Base-by-base conservation (phyloP, 2,329 filamentous ascomycete genomes). In the Xylaria sp. region DNA sequence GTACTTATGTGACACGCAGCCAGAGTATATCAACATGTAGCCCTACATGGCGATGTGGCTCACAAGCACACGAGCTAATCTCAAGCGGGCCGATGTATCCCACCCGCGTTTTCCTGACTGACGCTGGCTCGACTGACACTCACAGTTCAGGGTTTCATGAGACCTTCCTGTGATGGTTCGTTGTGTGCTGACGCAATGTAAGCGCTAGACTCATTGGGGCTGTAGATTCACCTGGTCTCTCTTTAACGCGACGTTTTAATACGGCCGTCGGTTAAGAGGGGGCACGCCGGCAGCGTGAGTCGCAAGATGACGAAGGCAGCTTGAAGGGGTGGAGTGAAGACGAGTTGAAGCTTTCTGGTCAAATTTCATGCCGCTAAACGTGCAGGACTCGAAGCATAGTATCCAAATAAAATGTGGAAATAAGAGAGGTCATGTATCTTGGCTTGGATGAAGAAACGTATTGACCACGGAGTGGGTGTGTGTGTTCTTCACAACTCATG, bases 201-300 rank as follows among this genome's bases (percentile, higher is more conserved):
- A 73, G 72, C 72, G 51, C 72, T 73, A 73, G 61, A 62, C 67
- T 70, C 51, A 52, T 66, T 70, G 65, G 50, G 58, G 60, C 10
- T 54, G 60, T 60, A 67, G 60, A 66, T 70, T 70, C 65, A 63
- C 61, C 66, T 52, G 46, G 50, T 54, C 61, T 62, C 32, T 34
- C 41, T 18, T 57, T 58, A 62, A 73, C 63, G 61, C 63, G 63
- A 63, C 67, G 58, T 66, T 70, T 41, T 13, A 60, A 58, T 70
- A 64, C 68, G 46, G 44, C 23, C 41, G 37, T 54, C 41, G 56
- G 37, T 51, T 62, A 46, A 44, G 50, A 55, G 37, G 64, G 65
- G 55, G 61, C 64, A 54, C 28, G 55, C 50, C 32, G 56, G 37
- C 13, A 25, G 34, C 59, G 54, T 25, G 59, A 50, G 59, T 28